Conservation (phyloP, 768 basidiomycete genomes). For the Coprinopsis strossmayeri region DNA sequence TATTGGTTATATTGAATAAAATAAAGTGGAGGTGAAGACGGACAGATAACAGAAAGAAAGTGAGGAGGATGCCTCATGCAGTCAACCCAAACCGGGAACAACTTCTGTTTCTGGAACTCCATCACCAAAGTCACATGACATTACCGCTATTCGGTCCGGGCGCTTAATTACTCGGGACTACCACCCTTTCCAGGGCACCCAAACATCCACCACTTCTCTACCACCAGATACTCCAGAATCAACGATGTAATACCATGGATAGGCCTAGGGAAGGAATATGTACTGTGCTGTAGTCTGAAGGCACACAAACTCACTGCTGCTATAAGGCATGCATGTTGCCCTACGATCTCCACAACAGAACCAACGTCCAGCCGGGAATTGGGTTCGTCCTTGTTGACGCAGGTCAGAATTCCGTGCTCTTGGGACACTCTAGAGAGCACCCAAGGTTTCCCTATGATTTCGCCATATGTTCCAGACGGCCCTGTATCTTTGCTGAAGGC, state of each 20-base stretch:
- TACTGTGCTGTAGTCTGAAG: too few species aligned
- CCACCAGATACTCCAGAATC: slow-evolving; percentile 51
- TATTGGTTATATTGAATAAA: slow-evolving; percentile 19
- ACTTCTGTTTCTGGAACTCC: not conserved
- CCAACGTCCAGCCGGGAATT: slow-evolving; percentile 38
- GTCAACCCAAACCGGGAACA: not conserved
- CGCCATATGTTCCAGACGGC: slow-evolving; percentile 63
- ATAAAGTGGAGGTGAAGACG: slow-evolving; percentile 9
- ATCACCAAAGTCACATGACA: not conserved
- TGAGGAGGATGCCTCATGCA: slow-evolving; percentile 4
- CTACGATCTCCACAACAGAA: slow-evolving; percentile 67
- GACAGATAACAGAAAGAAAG: slow-evolving; percentile 14
- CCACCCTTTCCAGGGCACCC: slow-evolving; percentile 93
- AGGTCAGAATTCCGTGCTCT: slow-evolving; percentile 75
- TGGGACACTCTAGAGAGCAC: slow-evolving; percentile 59
- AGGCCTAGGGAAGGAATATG: too few species aligned
- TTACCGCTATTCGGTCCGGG: not conserved
- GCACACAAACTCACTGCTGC: slow-evolving; percentile 56
- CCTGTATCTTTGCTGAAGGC: slow-evolving; percentile 88
- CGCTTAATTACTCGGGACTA: too few species aligned
- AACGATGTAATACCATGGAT: slow-evolving; percentile 81
- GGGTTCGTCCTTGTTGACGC: too few species aligned
- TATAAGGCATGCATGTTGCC: slow-evolving; percentile 83
- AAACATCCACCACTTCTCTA: slow-evolving; percentile 64
- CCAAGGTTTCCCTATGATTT: slow-evolving; percentile 64